Evolutionary conservation across 768 basidiomycete genomes (phyloP).

Genomic region (Tephrocybe sp.): DNA sequence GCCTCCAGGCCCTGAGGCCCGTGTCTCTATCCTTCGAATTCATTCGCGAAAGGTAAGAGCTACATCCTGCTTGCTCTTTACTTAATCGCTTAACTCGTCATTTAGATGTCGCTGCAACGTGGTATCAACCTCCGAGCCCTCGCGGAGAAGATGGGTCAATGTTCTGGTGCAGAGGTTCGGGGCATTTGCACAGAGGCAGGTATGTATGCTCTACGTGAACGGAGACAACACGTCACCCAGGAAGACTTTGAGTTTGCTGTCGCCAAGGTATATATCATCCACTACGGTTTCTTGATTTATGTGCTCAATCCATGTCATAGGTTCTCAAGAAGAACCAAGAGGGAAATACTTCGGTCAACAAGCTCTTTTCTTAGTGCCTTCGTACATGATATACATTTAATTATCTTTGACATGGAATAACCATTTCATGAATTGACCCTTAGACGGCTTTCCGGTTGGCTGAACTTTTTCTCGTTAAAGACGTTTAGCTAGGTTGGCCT

Average conservation of each 20-base stretch:
- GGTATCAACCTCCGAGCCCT: constrained; percentile 96
- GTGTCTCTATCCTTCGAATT: constrained; percentile 95
- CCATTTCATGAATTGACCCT: no score
- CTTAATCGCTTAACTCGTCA: neutral
- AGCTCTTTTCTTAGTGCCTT: constrained; percentile 88
- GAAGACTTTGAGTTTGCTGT: constrained; percentile 99
- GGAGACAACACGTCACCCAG: constrained; percentile 95
- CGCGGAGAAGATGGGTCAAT: constrained; percentile 99
- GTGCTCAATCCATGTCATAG: constrained; percentile 37
- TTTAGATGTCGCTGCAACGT: constrained; percentile 93
- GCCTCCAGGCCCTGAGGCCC: constrained; percentile 94
- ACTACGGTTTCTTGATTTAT: neutral
- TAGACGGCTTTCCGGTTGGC: no score
- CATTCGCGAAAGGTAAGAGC: constrained; percentile 84
- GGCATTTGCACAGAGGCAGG: constrained; percentile 97
- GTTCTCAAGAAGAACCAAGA: constrained; percentile 97
- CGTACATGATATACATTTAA: no score
- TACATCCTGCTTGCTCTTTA: neutral
- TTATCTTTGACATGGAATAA: no score
- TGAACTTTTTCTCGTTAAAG: no score
- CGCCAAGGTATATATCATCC: constrained; percentile 65
- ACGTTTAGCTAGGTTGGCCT: no score
- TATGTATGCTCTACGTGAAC: constrained; percentile 96
- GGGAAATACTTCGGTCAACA: constrained; percentile 91
- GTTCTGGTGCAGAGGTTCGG: constrained; percentile 95